Percentiles rank a stretch among this genome's conserved stretches.
Conservation (phyloP, 2,329 filamentous ascomycete species). For the Fusarium sp. region DNA sequence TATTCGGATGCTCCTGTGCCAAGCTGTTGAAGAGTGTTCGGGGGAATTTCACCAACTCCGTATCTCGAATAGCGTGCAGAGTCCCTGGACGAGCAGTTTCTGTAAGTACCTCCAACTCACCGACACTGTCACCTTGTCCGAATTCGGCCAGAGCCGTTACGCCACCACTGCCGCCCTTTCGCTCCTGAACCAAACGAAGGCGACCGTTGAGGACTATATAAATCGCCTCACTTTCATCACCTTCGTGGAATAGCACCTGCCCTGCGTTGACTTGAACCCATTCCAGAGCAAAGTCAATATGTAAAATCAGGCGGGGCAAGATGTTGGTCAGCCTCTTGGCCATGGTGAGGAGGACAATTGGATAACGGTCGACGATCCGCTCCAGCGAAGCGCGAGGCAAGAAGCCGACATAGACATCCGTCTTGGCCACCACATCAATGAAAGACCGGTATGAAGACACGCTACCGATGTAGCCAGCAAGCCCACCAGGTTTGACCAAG, state of each 20-base stretch:
- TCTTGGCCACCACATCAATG: conserved; percentile 96
- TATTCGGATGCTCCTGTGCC: conserved; percentile 95
- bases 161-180: conserved; percentile 81
- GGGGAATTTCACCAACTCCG: conserved; percentile 95
- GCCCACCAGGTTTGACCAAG: conserved; percentile 91
- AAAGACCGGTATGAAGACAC: conserved; percentile 96
- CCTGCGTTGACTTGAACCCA: conserved; percentile 98
- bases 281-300: conserved; percentile 98
- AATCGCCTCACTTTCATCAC: conserved; percentile 96
- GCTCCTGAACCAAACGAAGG: conserved; percentile 84
- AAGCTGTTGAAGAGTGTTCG: conserved; percentile 97
- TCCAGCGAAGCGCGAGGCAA: conserved; percentile 87
- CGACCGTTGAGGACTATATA: conserved; percentile 97
- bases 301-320: conserved; percentile 87
- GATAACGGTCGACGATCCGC: conserved; percentile 91
- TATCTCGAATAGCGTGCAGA: conserved; percentile 94
- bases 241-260: conserved; percentile 92
- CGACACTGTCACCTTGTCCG: conserved; percentile 96
- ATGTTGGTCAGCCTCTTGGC: conserved; percentile 93
- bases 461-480: conserved; percentile 94
- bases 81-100: conserved; percentile 92
- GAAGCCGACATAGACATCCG: conserved; percentile 97
- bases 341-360: conserved; percentile 93
- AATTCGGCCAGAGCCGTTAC: conserved; percentile 92
- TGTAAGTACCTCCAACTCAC: conserved; percentile 95